Evolutionary conservation across 2,329 filamentous ascomycete species (phyloP).

Genomic region (Colletotrichum sp.): DNA sequence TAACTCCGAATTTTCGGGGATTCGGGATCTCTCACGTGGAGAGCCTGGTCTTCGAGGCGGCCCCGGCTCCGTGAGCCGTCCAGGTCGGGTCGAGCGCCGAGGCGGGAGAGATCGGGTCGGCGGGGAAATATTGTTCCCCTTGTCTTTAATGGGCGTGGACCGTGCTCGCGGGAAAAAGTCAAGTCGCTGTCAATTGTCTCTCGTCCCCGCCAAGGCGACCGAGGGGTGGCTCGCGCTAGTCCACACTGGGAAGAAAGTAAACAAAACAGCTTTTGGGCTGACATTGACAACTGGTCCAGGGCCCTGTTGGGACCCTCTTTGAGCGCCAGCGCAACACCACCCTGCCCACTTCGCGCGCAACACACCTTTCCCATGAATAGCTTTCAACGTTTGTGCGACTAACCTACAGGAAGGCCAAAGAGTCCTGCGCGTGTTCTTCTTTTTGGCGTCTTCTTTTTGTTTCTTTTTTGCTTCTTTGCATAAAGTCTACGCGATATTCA

Average conservation of each 20-base stretch:
- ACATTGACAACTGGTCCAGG: constrained; percentile 2
- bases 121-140: constrained; percentile 17
- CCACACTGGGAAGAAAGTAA: constrained; percentile 7
- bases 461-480: not conserved
- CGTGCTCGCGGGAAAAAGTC: not conserved
- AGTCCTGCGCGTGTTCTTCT: not conserved
- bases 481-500: not conserved
- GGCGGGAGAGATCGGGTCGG: not conserved
- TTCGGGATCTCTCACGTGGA: constrained; percentile 5
- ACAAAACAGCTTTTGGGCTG: constrained; percentile 12
- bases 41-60: not conserved
- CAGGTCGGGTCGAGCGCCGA: not conserved
- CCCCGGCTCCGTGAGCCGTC: not conserved
- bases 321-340: not conserved
- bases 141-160: not conserved
- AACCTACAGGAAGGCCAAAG: not conserved
- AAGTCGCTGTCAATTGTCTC: not conserved
- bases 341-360: constrained; percentile 1
- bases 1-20: not conserved
- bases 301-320: not conserved
- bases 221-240: not conserved
- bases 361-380: constrained; percentile 12
- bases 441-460: not conserved
- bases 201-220: not conserved
- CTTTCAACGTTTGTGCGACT: constrained; percentile 4